A percentile compares a stretch with the other conserved stretches of the same genome.
These are phyloP conservation scores for Candolleomyces eurysporus DNA, from an alignment of 768 basidiomycete genomes.

Conservation along the genomic window DNA sequence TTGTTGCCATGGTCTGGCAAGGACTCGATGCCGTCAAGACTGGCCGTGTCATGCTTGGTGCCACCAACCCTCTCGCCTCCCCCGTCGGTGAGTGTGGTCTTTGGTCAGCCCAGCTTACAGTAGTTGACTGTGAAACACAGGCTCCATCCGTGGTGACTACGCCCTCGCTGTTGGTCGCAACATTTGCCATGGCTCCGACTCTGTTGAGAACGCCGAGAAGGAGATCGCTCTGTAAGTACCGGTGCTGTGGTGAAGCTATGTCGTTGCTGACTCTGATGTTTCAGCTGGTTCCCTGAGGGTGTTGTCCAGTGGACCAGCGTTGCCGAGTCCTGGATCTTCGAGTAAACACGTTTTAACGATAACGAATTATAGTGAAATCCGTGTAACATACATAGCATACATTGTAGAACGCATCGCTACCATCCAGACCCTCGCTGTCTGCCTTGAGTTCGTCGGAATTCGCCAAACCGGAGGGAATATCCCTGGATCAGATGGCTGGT, in stretches of 20 bases:
- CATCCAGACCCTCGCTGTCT: neutral
- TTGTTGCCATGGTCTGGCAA: slow-evolving; percentile 95
- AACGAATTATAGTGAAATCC: neutral
- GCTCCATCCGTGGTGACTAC: slow-evolving; percentile 95
- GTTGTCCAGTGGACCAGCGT: slow-evolving; percentile 66
- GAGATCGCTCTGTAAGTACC: slow-evolving; percentile 84
- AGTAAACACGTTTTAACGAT: slow-evolving; percentile 42
- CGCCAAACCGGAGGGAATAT: no score
- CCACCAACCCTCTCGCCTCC: slow-evolving; percentile 94
- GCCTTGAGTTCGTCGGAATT: no score
- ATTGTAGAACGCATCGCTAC: slow-evolving; percentile 8
- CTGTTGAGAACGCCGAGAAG: slow-evolving; percentile 87
- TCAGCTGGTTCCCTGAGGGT: slow-evolving; percentile 92
- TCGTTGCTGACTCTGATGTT: slow-evolving; percentile 3
- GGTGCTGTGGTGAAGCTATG: neutral
- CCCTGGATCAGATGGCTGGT: no score
- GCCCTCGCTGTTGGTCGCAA: slow-evolving; percentile 93
- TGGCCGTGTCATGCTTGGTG: slow-evolving; percentile 92
- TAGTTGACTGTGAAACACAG: slow-evolving; percentile 34
- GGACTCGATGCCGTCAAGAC: slow-evolving; percentile 94
- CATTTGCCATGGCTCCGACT: slow-evolving; percentile 90
- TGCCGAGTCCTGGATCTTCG: slow-evolving; percentile 74
- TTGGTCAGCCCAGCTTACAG: slow-evolving; percentile 2
- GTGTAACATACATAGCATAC: slow-evolving; percentile 11
- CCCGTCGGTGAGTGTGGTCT: slow-evolving; percentile 59